These are phyloP conservation scores for Myxozyma vanderwaltii DNA, from an alignment of 805 yeast species.

Conservation along the genomic window DNA sequence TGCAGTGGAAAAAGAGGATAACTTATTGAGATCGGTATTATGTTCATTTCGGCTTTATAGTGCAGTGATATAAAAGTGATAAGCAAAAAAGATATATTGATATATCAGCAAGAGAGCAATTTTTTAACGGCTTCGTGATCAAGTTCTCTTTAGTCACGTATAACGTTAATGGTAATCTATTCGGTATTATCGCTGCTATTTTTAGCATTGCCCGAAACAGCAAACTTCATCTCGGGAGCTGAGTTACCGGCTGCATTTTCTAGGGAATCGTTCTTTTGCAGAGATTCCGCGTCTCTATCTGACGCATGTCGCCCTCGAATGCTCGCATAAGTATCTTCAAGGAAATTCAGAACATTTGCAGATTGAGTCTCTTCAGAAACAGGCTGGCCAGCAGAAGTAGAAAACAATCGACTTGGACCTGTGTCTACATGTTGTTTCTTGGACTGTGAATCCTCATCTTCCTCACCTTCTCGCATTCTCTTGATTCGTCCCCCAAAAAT, in stretches of 20 bases:
- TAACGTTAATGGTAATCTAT: too few relatives aligned
- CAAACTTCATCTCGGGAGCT: background rate
- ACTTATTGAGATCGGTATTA: too few relatives aligned
- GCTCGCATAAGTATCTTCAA: background rate
- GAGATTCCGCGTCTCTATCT: background rate
- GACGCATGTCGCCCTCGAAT: background rate
- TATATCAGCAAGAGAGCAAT: too few relatives aligned
- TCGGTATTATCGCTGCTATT: too few relatives aligned
- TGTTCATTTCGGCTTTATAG: too few relatives aligned
- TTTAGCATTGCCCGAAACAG: background rate
- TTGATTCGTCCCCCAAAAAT: slow-evolving; percentile 11
- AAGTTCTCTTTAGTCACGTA: too few relatives aligned
- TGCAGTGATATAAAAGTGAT: too few relatives aligned
- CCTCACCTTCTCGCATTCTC: slow-evolving; percentile 22
- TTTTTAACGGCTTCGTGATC: too few relatives aligned
- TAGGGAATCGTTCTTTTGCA: background rate
- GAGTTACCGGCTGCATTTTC: background rate
- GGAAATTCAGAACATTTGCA: background rate
- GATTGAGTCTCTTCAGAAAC: background rate
- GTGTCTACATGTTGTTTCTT: slow-evolving; percentile 21
- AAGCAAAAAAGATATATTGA: too few relatives aligned
- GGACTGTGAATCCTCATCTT: background rate
- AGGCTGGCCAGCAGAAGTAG: background rate
- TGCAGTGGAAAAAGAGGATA: too few relatives aligned
- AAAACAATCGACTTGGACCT: background rate